phyloP scores from a whole-genome alignment of 2,329 filamentous ascomycete genomes.

The Neurospora sp. region DNA sequence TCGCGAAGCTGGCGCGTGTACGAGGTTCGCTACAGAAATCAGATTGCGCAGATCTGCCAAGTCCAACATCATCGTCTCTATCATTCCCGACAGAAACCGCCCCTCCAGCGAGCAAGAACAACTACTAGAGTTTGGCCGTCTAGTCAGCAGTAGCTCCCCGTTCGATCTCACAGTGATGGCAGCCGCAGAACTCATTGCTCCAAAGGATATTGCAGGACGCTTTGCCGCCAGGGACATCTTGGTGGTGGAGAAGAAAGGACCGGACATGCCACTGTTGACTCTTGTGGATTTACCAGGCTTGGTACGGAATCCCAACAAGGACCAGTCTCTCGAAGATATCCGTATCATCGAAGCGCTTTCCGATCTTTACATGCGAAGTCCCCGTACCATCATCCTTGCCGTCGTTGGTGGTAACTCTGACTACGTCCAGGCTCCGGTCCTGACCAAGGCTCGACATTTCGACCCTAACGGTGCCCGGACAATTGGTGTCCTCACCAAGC shows the following conservation, averaged over 20 bases:
- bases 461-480: constrained; percentile 39
- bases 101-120: constrained; percentile 35
- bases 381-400: constrained; percentile 44
- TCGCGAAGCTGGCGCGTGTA: constrained; percentile 49
- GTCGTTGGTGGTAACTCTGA: constrained; percentile 46
- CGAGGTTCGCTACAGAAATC: constrained; percentile 51
- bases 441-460: constrained; percentile 40
- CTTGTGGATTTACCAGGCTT: constrained; percentile 53
- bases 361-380: constrained; percentile 45
- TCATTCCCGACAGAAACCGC: constrained; percentile 43
- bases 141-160: constrained; percentile 32
- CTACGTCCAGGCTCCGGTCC: constrained; percentile 41
- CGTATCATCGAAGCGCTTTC: constrained; percentile 41
- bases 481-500: constrained; percentile 43
- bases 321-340: constrained; percentile 43
- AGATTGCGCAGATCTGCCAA: constrained; percentile 39
- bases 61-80: constrained; percentile 36
- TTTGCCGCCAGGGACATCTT: constrained; percentile 44
- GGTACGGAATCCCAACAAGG: constrained; percentile 41
- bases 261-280: constrained; percentile 48
- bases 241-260: constrained; percentile 48
- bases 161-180: constrained; percentile 40
- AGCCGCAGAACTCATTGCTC: constrained; percentile 39
- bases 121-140: constrained; percentile 38
- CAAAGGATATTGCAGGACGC: constrained; percentile 37